A percentile compares a stretch with the other conserved stretches of the same genome.
Evolutionary conservation across 169 alveolate species (phyloP).

Genomic region (Eimeria sp.): DNA sequence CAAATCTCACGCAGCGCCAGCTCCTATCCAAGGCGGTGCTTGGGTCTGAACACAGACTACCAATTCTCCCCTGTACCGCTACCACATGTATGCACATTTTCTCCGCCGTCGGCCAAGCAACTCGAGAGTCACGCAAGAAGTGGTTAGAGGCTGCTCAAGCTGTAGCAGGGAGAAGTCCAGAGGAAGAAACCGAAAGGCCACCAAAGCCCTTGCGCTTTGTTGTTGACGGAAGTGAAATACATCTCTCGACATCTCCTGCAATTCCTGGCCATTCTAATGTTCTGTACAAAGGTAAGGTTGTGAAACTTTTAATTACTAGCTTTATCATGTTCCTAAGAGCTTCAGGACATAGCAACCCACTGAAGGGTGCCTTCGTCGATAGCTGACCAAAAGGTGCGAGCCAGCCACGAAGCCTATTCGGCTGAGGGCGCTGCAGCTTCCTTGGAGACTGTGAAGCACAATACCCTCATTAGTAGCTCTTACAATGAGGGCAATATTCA

Average conservation of each 20-base stretch:
- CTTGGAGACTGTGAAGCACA: neutral
- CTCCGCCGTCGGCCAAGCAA: neutral
- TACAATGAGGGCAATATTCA: neutral
- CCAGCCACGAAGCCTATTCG: neutral
- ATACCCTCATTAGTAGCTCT: neutral
- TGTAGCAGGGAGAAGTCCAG: slow-evolving; percentile 28
- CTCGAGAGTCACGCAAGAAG: slow-evolving; percentile 49
- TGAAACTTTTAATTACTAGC: neutral
- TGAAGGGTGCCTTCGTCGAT: neutral
- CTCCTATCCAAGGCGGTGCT: neutral
- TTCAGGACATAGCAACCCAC: neutral
- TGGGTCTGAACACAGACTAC: neutral
- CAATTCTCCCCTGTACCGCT: neutral
- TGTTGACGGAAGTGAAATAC: slow-evolving; percentile 60
- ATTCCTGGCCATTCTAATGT: slow-evolving; percentile 55
- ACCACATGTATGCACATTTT: neutral
- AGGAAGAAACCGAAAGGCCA: neutral
- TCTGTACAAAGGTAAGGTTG: slow-evolving; percentile 39
- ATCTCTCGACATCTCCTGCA: slow-evolving; percentile 53
- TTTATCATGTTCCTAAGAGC: neutral
- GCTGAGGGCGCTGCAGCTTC: neutral
- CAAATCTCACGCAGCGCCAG: neutral
- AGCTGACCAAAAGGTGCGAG: neutral
- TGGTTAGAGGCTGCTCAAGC: slow-evolving; percentile 67
- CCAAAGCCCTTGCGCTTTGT: slow-evolving; percentile 2